Evolutionary conservation across 2,329 filamentous ascomycete genomes (phyloP).

Genomic region (Escovopsis weberi): DNA sequence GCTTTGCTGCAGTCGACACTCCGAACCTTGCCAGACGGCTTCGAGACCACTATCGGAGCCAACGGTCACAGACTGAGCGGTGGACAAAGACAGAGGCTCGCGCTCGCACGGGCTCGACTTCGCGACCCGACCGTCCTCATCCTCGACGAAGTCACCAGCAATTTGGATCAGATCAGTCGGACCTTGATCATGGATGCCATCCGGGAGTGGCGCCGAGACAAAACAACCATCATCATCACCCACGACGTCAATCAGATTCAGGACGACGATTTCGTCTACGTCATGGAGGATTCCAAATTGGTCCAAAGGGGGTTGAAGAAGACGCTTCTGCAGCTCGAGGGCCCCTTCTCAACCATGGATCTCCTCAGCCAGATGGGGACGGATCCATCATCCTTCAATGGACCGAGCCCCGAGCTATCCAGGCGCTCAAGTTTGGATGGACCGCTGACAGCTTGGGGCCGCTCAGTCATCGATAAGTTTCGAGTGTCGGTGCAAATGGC

Average conservation of each 20-base stretch:
- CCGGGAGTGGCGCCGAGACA: constrained; percentile 59
- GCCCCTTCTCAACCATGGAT: constrained; percentile 28
- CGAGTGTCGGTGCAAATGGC: not conserved
- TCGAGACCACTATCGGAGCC: constrained; percentile 56
- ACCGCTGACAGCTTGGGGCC: no score
- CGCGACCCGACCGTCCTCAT: constrained; percentile 69
- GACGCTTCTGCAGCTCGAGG: constrained; percentile 33
- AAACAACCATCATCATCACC: constrained; percentile 86
- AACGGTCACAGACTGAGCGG: constrained; percentile 64
- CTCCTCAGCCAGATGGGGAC: constrained; percentile 13
- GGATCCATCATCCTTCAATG: no score
- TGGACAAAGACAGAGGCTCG: constrained; percentile 71
- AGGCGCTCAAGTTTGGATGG: no score
- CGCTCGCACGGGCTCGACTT: constrained; percentile 63
- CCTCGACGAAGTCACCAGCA: constrained; percentile 79
- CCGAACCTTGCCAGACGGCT: constrained; percentile 47
- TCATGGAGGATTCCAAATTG: constrained; percentile 56
- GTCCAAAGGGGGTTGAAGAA: constrained; percentile 53
- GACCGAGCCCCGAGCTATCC: no score
- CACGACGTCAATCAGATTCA: constrained; percentile 72
- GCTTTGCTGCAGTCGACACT: constrained; percentile 58
- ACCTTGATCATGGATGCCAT: constrained; percentile 59
- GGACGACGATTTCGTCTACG: constrained; percentile 61
- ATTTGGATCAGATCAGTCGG: constrained; percentile 61
- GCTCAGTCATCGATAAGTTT: no score